phyloP scores from a whole-genome alignment of 139 green algal genomes.

The Nannochloris sp. region DNA sequence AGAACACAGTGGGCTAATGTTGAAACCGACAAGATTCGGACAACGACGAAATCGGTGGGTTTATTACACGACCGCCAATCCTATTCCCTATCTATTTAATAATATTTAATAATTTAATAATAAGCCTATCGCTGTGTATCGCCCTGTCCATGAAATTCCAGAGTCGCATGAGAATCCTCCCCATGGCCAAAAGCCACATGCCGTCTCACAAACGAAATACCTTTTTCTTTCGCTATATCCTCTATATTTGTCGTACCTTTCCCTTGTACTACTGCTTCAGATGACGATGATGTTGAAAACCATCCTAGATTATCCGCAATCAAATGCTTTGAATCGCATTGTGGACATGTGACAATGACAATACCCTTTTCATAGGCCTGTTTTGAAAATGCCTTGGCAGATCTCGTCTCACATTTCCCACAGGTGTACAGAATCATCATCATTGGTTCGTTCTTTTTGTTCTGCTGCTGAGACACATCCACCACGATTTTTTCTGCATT shows the following conservation, averaged over 20 bases:
- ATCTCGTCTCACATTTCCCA: slow-evolving; percentile 34
- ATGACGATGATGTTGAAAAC: slow-evolving; percentile 34
- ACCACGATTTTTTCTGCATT: not conserved
- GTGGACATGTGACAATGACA: slow-evolving; percentile 51
- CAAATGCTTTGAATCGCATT: slow-evolving; percentile 49
- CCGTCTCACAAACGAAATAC: no score
- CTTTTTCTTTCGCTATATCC: slow-evolving; percentile 7
- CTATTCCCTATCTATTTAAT: no score
- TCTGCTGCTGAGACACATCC: not conserved
- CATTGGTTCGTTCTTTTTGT: slow-evolving; percentile 12
- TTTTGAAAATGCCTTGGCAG: slow-evolving; percentile 46
- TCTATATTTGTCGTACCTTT: slow-evolving; percentile 8
- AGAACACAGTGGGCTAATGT: no score
- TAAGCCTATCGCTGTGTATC: no score
- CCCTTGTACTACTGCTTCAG: slow-evolving; percentile 9
- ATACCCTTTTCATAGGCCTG: slow-evolving; percentile 45
- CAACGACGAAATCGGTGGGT: no score
- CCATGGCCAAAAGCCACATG: no score
- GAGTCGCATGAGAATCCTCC: no score
- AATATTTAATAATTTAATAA: no score
- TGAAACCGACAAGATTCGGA: no score
- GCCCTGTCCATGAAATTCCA: no score
- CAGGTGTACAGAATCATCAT: slow-evolving; percentile 34
- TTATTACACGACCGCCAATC: no score
- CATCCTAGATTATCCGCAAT: slow-evolving; percentile 54